Base-by-base conservation (phyloP, 2,329 filamentous ascomycete genomes). In the Domatiomyces catenatus region DNA sequence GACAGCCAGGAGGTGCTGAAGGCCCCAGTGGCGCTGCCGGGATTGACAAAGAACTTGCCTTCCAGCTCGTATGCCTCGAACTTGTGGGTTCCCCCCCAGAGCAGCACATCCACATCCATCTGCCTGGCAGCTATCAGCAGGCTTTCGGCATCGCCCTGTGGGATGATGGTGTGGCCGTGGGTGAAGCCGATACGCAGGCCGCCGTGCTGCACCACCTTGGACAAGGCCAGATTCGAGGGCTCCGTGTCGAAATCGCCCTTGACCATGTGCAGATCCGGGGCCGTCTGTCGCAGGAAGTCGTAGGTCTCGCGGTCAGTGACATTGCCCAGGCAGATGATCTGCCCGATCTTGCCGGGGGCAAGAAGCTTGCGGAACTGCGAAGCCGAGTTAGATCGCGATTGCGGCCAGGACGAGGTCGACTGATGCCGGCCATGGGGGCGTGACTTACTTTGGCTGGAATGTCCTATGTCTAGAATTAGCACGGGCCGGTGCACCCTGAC, bases 291-390 rank as follows among this genome's bases (percentile, higher is more conserved):
- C 52, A 87, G 78, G 71, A 86, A 85, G 65, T 88, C 84, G 73
- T 86, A 89, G 46, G 84, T 87, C 57, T 79, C 75, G 65, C 83
- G 81, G 71, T 88, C 84, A 58, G 84, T 88, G 44, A 88, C 75
- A 70, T 88, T 88, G 61, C 84, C 84, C 42, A 87, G 75, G 67
- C 84, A 89, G 58, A 88, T 76, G 50, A 83, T 86, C 68, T 89
- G 84, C 55, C 82, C 81, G 61, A 89, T 89, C 70, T 89, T 89
- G 59, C 84, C 84, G 10, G 84, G 84, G 1, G 84, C 82, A 60
- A 89, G 81, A 60, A 89, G 83, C 66, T 88, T 88, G 66, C 86
- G 86, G 74, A 89, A 89, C 84, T 89, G 66, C 46, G 52, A 46
- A 46, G 47, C 42, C 28, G 15, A 20, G 52, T 49, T 48, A 45